Evolutionary conservation across 176 grass and related monocot species (phyloP), one percentile per base, ranked within the genome.

Genomic region (Triticum urartu): DNA sequence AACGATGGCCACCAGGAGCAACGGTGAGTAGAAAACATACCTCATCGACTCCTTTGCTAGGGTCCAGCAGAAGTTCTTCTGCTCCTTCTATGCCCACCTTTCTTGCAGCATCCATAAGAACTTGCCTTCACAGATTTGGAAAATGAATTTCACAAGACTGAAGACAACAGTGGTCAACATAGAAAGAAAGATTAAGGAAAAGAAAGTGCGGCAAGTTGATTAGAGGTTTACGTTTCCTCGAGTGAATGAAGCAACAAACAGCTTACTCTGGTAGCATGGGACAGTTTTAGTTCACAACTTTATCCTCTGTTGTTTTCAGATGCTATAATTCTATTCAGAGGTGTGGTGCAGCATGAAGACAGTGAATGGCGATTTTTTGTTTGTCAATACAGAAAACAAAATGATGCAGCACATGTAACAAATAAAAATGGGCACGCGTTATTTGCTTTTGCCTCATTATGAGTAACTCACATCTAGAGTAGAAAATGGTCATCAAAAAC

Each of bases 61-160:
- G 82, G 54, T 98, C 94, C 81, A 91, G 75, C 70, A 98, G 88
- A 34, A 95, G 64, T 84, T 95, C 96, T 83, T 88, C 90, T 26
- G 97, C 97, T 76, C 92, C 94, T 88, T 90, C 93, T 84, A 98
- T 85, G 80, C 92, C 92, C 72, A 88, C 88, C 86, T 98, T 98
- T 86, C 77, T 91, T 11, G 94, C 90, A 88, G 90, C 97, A 82
- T 98, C 90, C 87, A 98, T 17, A 22, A 95, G 89, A 89, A 98
- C 92, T 88, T 95, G 86, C 79, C 97, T 98, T 80, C 3, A 88
- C 68, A 39, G 13, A 81, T 68, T 91, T 83, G 13, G 24, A 84
- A 68, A 68, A 54, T 21, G 1, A 86, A 86, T 62, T 45, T 45
- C 5, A 15, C 72, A 59, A 84, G 59, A 79, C 21, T 15, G 33